phyloP scores from a whole-genome alignment of 2,329 filamentous ascomycete genomes.

The Zymoseptoria brevis region DNA sequence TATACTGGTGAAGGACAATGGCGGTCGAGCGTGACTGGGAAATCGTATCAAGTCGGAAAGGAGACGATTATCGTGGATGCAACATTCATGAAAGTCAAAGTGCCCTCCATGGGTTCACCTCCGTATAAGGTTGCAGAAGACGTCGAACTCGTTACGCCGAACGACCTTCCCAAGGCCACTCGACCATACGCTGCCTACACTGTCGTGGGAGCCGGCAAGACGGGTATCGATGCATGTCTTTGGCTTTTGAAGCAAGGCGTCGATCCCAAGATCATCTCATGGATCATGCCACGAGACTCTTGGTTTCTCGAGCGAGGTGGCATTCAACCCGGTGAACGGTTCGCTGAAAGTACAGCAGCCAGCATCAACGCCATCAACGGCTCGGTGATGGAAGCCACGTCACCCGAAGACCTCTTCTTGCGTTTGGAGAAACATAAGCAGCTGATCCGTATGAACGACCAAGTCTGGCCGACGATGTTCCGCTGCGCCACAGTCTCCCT shows the following conservation, averaged over 20 bases:
- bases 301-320: slow-evolving; percentile 11
- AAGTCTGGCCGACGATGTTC: slow-evolving; percentile 12
- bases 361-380: background rate
- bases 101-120: slow-evolving; percentile 14
- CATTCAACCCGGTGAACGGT: slow-evolving; percentile 5
- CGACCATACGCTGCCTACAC: slow-evolving; percentile 12
- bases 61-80: slow-evolving; percentile 15
- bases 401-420: slow-evolving; percentile 7
- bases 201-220: slow-evolving; percentile 16
- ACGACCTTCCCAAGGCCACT: slow-evolving; percentile 4
- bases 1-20: slow-evolving; percentile 11
- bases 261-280: slow-evolving; percentile 8
- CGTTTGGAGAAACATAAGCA: slow-evolving; percentile 4
- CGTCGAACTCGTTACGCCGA: slow-evolving; percentile 7
- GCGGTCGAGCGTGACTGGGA: slow-evolving; percentile 6
- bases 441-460: slow-evolving; percentile 3
- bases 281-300: slow-evolving; percentile 18
- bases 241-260: slow-evolving; percentile 13
- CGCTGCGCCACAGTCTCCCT: slow-evolving; percentile 14
- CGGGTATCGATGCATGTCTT: slow-evolving; percentile 14
- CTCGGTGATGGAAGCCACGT: slow-evolving; percentile 8
- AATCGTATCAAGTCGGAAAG: slow-evolving; percentile 4
- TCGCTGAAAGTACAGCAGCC: background rate
- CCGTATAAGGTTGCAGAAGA: slow-evolving; percentile 7
- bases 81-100: slow-evolving; percentile 12